Conservation (phyloP, 2,329 filamentous ascomycete genomes). For the Dactylellina cionopaga region DNA sequence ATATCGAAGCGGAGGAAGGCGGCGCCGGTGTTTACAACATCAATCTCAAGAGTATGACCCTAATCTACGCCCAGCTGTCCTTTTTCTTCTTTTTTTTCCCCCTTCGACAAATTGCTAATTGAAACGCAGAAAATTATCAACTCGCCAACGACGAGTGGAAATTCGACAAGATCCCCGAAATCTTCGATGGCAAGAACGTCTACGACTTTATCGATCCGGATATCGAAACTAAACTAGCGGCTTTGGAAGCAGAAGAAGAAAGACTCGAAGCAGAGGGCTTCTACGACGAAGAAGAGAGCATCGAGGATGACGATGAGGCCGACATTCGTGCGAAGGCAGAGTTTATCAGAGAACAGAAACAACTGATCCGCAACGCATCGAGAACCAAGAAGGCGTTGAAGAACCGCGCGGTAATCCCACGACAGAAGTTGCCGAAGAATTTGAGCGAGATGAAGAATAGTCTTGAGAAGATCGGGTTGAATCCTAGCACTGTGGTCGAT, state of each 20-base stretch:
- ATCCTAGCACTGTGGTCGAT: slow-evolving; percentile 77
- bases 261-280: slow-evolving; percentile 88
- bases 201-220: slow-evolving; percentile 97
- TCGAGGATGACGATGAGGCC: slow-evolving; percentile 88
- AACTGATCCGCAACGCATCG: slow-evolving; percentile 90
- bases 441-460: slow-evolving; percentile 87
- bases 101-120: too few relatives aligned
- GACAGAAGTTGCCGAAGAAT: slow-evolving; percentile 77
- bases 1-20: slow-evolving; percentile 89
- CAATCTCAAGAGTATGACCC: slow-evolving; percentile 72
- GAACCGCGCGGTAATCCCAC: slow-evolving; percentile 93
- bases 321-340: slow-evolving; percentile 92
- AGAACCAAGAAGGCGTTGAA: slow-evolving; percentile 96
- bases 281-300: slow-evolving; percentile 82
- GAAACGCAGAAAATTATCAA: slow-evolving; percentile 80
- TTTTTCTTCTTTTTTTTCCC: neutral
- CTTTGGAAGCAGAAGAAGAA: slow-evolving; percentile 95
- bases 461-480: slow-evolving; percentile 84
- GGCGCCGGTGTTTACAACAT: slow-evolving; percentile 96
- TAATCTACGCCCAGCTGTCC: slow-evolving; percentile 45
- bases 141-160: slow-evolving; percentile 93
- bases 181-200: slow-evolving; percentile 95
- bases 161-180: slow-evolving; percentile 92
- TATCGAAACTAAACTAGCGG: slow-evolving; percentile 89
- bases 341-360: slow-evolving; percentile 92